Conservation (phyloP, 129 eudicot species). For the Helichrysum umbraculigerum region DNA sequence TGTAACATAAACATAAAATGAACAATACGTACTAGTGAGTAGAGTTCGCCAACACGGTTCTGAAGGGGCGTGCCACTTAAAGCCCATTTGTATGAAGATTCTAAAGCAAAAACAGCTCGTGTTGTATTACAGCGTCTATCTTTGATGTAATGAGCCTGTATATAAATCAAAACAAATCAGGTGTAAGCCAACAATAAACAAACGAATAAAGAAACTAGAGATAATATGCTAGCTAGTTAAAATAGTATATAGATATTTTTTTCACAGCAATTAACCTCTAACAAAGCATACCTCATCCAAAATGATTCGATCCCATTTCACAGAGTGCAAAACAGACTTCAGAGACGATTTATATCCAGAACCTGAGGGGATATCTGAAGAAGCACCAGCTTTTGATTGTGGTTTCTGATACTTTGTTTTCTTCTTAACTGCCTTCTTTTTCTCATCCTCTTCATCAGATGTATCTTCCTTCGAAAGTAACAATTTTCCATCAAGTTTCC, state of each 20-base stretch:
- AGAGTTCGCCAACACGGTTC: conserved; percentile 96
- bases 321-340: conserved; percentile 69
- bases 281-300: conserved; percentile 74
- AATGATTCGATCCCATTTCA: conserved; percentile 77
- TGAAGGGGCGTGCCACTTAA: conserved; percentile 99
- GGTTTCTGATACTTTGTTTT: conserved; percentile 29
- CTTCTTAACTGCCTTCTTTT: conserved; percentile 29
- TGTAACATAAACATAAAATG: conserved; percentile 13
- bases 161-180: conserved; percentile 10
- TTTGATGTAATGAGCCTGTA: conserved; percentile 89
- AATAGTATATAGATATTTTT: not conserved
- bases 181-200: not conserved
- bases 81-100: conserved; percentile 94
- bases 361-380: conserved; percentile 29
- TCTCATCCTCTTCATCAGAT: conserved; percentile 34
- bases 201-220: not conserved
- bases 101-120: conserved; percentile 78
- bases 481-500: conserved; percentile 23
- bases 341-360: conserved; percentile 28
- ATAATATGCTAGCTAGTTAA: not conserved
- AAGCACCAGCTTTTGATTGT: conserved; percentile 26
- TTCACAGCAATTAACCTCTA: conserved; percentile 11
- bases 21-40: conserved; percentile 73
- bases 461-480: conserved; percentile 22
- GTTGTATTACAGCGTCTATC: conserved; percentile 86